Conservation (phyloP, 805 yeast genomes). For the Allodekkera sacchari region DNA sequence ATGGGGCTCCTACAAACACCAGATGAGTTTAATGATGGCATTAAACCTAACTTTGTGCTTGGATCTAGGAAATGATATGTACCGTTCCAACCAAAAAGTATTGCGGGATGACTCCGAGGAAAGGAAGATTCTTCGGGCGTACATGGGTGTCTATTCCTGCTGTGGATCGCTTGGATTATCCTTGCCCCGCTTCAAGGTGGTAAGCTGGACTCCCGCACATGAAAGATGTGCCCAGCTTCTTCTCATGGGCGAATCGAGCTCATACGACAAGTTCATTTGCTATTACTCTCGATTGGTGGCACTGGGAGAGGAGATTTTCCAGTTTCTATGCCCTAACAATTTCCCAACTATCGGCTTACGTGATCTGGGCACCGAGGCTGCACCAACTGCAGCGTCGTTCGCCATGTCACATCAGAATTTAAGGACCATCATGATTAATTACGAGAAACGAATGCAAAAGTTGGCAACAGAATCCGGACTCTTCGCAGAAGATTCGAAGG, state of each 20-base stretch:
- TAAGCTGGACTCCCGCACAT: slow-evolving; percentile 38
- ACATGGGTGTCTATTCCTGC: slow-evolving; percentile 40
- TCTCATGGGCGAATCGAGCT: slow-evolving; percentile 28
- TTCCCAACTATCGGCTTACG: slow-evolving; percentile 4
- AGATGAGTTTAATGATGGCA: slow-evolving; percentile 38
- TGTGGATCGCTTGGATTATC: slow-evolving; percentile 45
- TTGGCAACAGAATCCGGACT: slow-evolving; percentile 33
- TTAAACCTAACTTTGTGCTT: slow-evolving; percentile 38
- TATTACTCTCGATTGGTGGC: slow-evolving; percentile 36
- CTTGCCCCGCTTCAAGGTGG: slow-evolving; percentile 42
- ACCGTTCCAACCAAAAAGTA: slow-evolving; percentile 18
- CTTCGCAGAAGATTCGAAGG: slow-evolving; percentile 26
- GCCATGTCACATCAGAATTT: slow-evolving; percentile 15
- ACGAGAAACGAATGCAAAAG: slow-evolving; percentile 33
- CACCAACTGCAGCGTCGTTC: not conserved
- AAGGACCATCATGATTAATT: slow-evolving; percentile 27
- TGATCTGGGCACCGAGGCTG: not conserved
- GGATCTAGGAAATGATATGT: slow-evolving; percentile 34
- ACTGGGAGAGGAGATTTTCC: slow-evolving; percentile 42
- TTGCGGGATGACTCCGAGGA: slow-evolving; percentile 24
- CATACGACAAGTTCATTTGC: slow-evolving; percentile 35
- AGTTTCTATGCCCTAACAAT: slow-evolving; percentile 28
- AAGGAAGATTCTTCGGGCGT: slow-evolving; percentile 31
- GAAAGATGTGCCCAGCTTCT: slow-evolving; percentile 28
- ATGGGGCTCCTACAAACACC: slow-evolving; percentile 46